Conservation (phyloP, 257 asterid species). For the Catharanthus roseus region DNA sequence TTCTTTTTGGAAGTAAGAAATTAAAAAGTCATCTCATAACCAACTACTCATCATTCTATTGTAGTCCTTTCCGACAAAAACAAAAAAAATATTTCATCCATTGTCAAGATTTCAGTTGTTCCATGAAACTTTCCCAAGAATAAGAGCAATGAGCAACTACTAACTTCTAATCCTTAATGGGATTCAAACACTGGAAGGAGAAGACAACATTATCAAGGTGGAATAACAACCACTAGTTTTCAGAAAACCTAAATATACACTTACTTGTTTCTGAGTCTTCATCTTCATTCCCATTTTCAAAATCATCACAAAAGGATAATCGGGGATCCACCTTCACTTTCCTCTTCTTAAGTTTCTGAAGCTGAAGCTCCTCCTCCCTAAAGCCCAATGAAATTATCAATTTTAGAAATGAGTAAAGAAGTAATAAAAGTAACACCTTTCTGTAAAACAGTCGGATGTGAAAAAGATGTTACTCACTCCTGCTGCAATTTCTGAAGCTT, state of each 20-base stretch:
- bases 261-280: slow-evolving; percentile 67
- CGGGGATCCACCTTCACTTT: slow-evolving; percentile 89
- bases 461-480: slow-evolving; percentile 52
- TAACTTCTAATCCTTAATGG: background rate
- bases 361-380: slow-evolving; percentile 96
- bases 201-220: background rate
- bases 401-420: background rate
- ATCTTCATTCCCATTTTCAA: slow-evolving; percentile 65
- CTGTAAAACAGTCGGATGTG: background rate
- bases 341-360: slow-evolving; percentile 83
- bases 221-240: background rate
- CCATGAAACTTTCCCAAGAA: background rate
- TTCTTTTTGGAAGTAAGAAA: background rate
- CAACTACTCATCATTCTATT: background rate
- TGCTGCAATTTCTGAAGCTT: slow-evolving; percentile 93
- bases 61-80: background rate
- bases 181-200: background rate
- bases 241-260: slow-evolving; percentile 5
- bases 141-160: background rate
- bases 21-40: background rate
- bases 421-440: too few species aligned
- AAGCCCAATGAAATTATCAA: slow-evolving; percentile 7
- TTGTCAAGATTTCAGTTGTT: background rate
- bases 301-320: slow-evolving; percentile 80
- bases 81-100: background rate